Base-by-base conservation (phyloP, 139 green algal species). In the Coccomyxa sp. region DNA sequence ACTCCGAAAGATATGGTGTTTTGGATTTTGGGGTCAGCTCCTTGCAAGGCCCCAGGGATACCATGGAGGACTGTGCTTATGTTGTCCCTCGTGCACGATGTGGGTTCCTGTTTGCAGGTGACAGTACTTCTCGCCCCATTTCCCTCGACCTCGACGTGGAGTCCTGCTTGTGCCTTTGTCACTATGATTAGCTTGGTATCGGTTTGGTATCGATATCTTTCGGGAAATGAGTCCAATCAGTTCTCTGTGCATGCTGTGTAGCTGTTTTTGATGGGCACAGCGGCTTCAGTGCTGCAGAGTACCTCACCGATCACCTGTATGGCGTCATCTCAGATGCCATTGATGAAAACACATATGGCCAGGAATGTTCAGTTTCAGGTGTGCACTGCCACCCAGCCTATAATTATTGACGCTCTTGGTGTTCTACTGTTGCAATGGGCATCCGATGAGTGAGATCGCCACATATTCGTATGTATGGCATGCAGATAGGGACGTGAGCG, bases 251-350 rank as follows among this genome's bases (percentile, higher is more conserved):
- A 14, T 79, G 51, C 27, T 67, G 31, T 28, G 82, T 82, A 92
- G 88, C 77, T 13, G 90, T 96, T 12, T 95, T 95, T 85, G 92
- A 96, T 79, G 92, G 92, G 10, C 92, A 96, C 83, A 88, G 87
- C 30, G 92, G 92, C 15, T 76, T 81, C 31, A 30, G 74, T 13
- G 89, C 92, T 11, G 92, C 92, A 7, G 74, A 92, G 32, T 96
- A 92, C 80, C 76, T 96, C 17, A 83, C 89, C 79, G 57, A 91
- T n/a, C 76, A 93, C 76, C 82, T 96, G 58, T 94, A 90, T 76
- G 31, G 75, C 15, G 75, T 85, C 13, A 75, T 91, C 15, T 87
- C 71, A 1, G 74, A 83, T 16, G 77, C 85, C 13, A 87, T 93
- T 30, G 76, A 87, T 31, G 82, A 89, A 30, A 32, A 87, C 31